Conservation (phyloP, 139 green algal species). For the Chlorella sp. region DNA sequence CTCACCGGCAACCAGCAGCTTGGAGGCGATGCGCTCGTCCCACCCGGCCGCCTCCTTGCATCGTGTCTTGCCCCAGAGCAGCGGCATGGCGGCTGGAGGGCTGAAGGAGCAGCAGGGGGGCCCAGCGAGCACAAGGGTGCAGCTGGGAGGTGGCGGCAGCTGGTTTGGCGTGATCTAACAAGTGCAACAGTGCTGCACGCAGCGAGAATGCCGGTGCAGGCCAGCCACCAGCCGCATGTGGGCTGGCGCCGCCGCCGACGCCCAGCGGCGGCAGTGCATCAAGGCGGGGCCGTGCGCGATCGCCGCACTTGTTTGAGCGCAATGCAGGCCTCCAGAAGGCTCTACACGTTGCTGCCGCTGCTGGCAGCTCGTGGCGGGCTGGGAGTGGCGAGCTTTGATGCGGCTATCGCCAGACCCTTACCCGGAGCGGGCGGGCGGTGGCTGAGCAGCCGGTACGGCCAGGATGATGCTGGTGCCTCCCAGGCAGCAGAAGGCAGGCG, state of each 20-base stretch:
- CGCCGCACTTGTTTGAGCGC: too few species aligned
- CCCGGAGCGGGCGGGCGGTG: too few species aligned
- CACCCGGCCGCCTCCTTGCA: slow-evolving; percentile 20
- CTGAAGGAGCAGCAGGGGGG: too few species aligned
- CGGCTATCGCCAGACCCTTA: neutral
- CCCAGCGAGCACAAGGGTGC: too few species aligned
- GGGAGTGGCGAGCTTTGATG: neutral
- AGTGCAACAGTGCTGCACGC: neutral
- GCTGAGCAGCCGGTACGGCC: neutral
- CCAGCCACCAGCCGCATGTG: neutral
- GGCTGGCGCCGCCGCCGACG: neutral
- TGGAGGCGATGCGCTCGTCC: slow-evolving; percentile 28
- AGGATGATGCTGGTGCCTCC: neutral
- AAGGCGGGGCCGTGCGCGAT: too few species aligned
- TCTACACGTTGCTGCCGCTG: neutral
- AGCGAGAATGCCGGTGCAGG: neutral
- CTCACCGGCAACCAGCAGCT: slow-evolving; percentile 32
- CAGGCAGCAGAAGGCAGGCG: neutral
- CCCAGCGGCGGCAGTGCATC: too few species aligned
- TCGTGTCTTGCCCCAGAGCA: slow-evolving; percentile 27
- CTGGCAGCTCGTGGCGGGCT: too few species aligned
- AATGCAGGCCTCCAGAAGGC: too few species aligned
- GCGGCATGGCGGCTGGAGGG: neutral
- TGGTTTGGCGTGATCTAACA: too few species aligned
- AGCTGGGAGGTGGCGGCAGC: too few species aligned